These are phyloP conservation scores for Barbarea vulgaris DNA, from an alignment of 345 rosid genomes.

Conservation along the genomic window DNA sequence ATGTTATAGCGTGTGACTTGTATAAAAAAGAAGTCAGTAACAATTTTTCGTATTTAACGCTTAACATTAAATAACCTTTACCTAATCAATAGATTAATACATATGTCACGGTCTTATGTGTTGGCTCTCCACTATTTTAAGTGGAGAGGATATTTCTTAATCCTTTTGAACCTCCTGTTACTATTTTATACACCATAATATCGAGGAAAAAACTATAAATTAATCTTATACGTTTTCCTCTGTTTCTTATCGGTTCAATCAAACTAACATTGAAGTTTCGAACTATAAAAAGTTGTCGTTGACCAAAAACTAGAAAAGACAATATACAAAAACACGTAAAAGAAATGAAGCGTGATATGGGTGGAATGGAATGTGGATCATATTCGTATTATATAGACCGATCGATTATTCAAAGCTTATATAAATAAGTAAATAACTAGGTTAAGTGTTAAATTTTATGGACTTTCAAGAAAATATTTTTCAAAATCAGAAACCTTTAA, in stretches of 20 bases:
- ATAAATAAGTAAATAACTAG: too few relatives aligned
- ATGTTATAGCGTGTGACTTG: neutral
- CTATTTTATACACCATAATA: slow-evolving; percentile 5
- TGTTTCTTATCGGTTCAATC: neutral
- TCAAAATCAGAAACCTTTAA: too few relatives aligned
- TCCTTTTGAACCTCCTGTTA: neutral
- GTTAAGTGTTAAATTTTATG: neutral
- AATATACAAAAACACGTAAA: neutral
- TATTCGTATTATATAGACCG: neutral
- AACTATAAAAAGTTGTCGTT: neutral
- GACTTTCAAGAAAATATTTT: neutral
- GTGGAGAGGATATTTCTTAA: slow-evolving; percentile 43
- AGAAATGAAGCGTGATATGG: neutral
- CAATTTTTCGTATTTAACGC: neutral
- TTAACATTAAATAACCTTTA: slow-evolving; percentile 7
- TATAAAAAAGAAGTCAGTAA: neutral
- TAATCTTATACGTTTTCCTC: neutral
- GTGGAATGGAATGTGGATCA: too few relatives aligned
- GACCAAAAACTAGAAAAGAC: neutral
- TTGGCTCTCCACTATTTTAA: slow-evolving; percentile 58
- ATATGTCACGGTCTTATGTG: slow-evolving; percentile 39
- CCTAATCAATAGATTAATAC: slow-evolving; percentile 27
- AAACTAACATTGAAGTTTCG: neutral
- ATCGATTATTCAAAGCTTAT: neutral
- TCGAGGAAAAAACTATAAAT: neutral